Base-by-base conservation (phyloP, 768 basidiomycete species). In the Lentinula boryana region DNA sequence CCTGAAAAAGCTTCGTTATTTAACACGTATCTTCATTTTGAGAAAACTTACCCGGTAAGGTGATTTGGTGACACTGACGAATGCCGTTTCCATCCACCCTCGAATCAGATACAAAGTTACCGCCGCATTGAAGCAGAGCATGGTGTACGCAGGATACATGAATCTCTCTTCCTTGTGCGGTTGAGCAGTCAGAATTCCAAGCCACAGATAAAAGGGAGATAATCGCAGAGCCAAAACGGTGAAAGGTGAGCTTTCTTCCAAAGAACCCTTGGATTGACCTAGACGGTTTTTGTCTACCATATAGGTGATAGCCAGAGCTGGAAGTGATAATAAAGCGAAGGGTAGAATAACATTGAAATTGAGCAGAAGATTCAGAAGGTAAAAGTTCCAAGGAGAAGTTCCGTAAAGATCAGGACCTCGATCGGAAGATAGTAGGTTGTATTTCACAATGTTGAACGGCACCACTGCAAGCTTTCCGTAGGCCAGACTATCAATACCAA, bases 111-210 rank as follows among this genome's bases (percentile, higher is more conserved):
- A 98, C 10, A 96, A 64, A 12, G 87, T 80, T n/a, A 95, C 87
- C 4, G 93, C 92, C 0, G 95, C 96, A 68, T 98, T 98, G 75
- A 98, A 93, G 69, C 93, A 93, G 51, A 98, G 73, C 35, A 98
- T 72, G 1, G 93, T 91, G 70, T 96, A 98, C 2, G 84, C 88
- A 0, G 97, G 96, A 72, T 88, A 98, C 86, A 98, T 90, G 76
- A 99, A 99, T n/a, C 97, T 82, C 70, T 99, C 97, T 73, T 99
- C 97, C 75, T 99, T 99, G 74, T 99, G 97, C 1, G 89, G 76
- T 74, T 98, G 96, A 2, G 78, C 65, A 4, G 85, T 86, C 65
- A 99, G 75, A 63, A 97, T 88, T 1, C 73, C 82, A 50, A 88
- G 67, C 96, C 97, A 98, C n/a, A 98, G 64, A 74, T 98, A 98